Evolutionary conservation across 2,329 filamentous ascomycete species (phyloP), one percentile per base, ranked within the genome.

Genomic region (Pseudogymnoascus sp.): DNA sequence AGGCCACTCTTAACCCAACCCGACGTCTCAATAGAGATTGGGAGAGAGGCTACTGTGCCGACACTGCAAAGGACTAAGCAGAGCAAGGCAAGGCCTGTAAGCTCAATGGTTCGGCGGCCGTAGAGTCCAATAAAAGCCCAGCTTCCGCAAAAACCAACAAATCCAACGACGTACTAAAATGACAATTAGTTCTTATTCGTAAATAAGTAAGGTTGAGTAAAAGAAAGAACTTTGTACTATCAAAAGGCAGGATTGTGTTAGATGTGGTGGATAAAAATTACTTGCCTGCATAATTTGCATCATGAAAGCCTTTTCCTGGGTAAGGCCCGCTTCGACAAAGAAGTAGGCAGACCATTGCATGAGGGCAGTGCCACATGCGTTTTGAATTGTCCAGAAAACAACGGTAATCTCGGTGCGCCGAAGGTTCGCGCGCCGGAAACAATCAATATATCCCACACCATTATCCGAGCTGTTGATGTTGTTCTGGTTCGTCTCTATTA

Each of bases 291-390:
- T 56, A 69, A 84, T 79, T 11, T 79, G 79, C 69, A 84, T 81
- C 53, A 78, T 74, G 64, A 84, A 85, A 0, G 82, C 77, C 25
- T 79, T 74, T 21, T 75, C 72, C 0, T 78, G 75, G 1, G 73
- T 69, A 37, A 85, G 70, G 1, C 82, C 82, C 4, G 81, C 82
- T 66, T 82, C 79, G 65, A 81, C 74, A 71, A 85, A 86, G 70
- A 81, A 81, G 68, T 85, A 85, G 2, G 83, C 87, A 1, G 82
- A 84, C 65, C 86, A 88, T 64, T 84, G 84, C 66, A 85, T 83
- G 64, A 88, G 80, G 12, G 85, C 82, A 64, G 84, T 83, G 7
- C 86, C 85, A 62, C 81, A 83, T 2, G 87, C 75, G 12, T 85
- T 83, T 70, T 89, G 86, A 1, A 85, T 83, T 8, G 82, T 78